Percentiles rank a stretch among this genome's conserved stretches.
These are phyloP conservation scores for Phytophthora fragariaefolia DNA, from an alignment of 352 stramenopile species.

Conservation along the genomic window DNA sequence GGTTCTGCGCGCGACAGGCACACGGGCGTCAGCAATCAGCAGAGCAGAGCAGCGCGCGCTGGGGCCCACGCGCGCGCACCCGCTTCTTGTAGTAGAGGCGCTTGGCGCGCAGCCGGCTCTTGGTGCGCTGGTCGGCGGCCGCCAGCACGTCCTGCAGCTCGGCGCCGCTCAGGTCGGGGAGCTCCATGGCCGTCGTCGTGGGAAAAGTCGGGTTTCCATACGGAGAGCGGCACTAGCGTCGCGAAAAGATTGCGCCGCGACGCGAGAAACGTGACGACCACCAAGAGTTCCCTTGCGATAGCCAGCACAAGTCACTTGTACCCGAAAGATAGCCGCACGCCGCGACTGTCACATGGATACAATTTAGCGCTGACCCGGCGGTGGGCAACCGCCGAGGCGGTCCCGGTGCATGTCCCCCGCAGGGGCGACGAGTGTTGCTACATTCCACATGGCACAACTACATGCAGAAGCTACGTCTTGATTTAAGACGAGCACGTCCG, in stretches of 20 bases:
- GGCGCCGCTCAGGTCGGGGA: conserved; percentile 12
- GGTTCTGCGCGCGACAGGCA: conserved; percentile 43
- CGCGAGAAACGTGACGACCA: neutral
- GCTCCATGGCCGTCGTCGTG: conserved; percentile 27
- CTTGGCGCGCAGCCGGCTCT: conserved; percentile 71
- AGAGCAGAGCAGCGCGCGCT: neutral
- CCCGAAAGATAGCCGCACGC: too few species aligned
- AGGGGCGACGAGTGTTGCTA: too few species aligned
- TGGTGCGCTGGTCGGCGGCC: conserved; percentile 49
- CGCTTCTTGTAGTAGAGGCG: conserved; percentile 82
- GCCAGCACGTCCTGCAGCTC: conserved; percentile 19
- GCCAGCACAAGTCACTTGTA: too few species aligned
- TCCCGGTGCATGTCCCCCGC: too few species aligned
- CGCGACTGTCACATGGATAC: conserved; percentile 15
- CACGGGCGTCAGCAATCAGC: conserved; percentile 11
- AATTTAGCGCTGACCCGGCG: neutral
- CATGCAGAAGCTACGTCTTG: too few species aligned
- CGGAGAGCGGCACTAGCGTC: neutral
- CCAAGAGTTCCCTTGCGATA: too few species aligned
- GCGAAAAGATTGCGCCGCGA: conserved; percentile 1
- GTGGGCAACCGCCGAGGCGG: too few species aligned
- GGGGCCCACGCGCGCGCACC: conserved; percentile 35
- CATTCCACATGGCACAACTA: too few species aligned
- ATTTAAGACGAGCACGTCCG: too few species aligned
- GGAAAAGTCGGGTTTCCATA: conserved; percentile 2